These are phyloP conservation scores for Stenocarpella maydis DNA, from an alignment of 2,329 filamentous ascomycete genomes.

Conservation along the genomic window DNA sequence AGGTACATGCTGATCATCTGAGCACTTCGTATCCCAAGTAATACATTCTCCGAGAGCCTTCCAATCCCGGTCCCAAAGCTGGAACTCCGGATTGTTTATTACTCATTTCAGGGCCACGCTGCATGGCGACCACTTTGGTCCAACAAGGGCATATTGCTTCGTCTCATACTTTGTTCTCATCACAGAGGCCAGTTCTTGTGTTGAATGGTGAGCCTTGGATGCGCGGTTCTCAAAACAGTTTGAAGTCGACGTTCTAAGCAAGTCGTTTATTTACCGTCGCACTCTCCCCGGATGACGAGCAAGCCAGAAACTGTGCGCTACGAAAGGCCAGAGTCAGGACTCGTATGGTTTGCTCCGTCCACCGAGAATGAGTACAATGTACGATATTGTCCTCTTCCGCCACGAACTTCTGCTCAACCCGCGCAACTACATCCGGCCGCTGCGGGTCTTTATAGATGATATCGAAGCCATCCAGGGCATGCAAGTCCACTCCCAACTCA, in stretches of 20 bases:
- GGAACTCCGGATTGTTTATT: not conserved
- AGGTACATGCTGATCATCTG: not conserved
- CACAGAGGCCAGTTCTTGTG: not conserved
- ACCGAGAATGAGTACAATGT: not conserved
- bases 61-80: not conserved
- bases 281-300: not conserved
- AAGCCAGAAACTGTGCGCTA: not conserved
- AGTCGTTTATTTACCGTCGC: not conserved
- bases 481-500: not conserved
- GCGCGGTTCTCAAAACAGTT: not conserved
- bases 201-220: not conserved
- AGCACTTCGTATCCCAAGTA: not conserved
- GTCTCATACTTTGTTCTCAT: not conserved
- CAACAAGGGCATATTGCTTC: not conserved
- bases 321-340: not conserved
- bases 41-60: not conserved
- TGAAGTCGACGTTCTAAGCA: not conserved
- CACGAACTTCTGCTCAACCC: not conserved
- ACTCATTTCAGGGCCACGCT: not conserved
- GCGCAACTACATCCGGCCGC: not conserved
- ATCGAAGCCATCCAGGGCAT: not conserved
- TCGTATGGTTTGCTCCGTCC: not conserved
- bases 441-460: not conserved
- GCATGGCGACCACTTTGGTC: not conserved
- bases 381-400: not conserved